A percentile compares a stretch with the other conserved stretches of the same genome.
Conservation (phyloP, 345 rosid species). For the Salix viminalis region DNA sequence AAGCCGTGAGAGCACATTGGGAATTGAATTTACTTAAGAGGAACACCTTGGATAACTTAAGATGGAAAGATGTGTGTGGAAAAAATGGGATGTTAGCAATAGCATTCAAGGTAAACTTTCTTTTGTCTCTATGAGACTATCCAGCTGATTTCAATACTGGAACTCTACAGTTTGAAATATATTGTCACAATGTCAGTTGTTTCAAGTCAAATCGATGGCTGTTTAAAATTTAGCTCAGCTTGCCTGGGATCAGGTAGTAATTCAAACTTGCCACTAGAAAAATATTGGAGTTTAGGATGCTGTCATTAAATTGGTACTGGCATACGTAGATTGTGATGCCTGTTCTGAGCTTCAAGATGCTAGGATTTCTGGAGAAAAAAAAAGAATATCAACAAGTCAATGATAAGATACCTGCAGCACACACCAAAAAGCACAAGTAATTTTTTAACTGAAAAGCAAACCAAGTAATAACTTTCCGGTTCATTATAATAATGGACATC, state of each 20-base stretch:
- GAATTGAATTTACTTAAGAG: constrained; percentile 85
- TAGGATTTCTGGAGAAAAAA: background rate
- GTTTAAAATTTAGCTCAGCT: background rate
- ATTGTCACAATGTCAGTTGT: background rate
- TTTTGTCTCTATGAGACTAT: constrained; percentile 3
- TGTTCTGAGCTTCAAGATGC: background rate
- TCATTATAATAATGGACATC: background rate
- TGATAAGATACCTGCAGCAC: background rate
- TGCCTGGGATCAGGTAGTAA: background rate
- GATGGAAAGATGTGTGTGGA: constrained; percentile 84
- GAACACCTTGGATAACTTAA: constrained; percentile 61
- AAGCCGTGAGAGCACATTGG: constrained; percentile 95
- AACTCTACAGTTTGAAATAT: background rate
- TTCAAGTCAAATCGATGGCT: background rate
- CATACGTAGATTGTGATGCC: background rate
- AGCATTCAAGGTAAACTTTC: constrained; percentile 70
- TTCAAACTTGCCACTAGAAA: background rate
- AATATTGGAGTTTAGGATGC: background rate
- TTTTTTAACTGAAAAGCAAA: background rate
- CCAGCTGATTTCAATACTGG: constrained; percentile 1
- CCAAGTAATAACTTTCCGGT: background rate
- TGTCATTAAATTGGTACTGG: background rate
- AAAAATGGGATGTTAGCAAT: constrained; percentile 75
- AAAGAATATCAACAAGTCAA: background rate
- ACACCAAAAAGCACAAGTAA: background rate